Conservation (phyloP, 352 stramenopile species). For the Phytophthora hybrid region DNA sequence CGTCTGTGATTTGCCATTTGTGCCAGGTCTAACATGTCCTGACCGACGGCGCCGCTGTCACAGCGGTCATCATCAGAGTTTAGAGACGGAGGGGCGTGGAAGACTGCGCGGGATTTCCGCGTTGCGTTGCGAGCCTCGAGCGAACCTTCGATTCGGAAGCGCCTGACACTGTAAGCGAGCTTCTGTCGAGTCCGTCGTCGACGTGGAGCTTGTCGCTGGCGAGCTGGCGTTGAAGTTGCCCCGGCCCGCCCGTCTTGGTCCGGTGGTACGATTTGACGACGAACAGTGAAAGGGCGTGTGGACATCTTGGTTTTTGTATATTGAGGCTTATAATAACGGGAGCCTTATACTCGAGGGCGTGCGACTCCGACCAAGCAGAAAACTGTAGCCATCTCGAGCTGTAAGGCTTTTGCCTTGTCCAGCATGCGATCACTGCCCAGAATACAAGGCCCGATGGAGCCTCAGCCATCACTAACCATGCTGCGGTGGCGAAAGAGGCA, state of each 20-base stretch:
- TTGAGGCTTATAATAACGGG: neutral
- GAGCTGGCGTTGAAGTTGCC: constrained; percentile 21
- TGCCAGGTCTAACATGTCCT: constrained; percentile 10
- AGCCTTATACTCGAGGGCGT: constrained; percentile 6
- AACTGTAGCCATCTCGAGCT: neutral
- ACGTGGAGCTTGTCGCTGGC: neutral
- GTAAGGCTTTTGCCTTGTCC: neutral
- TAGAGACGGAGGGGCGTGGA: constrained; percentile 8
- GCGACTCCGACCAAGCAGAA: constrained; percentile 13
- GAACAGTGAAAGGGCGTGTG: constrained; percentile 17
- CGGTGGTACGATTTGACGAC: constrained; percentile 20
- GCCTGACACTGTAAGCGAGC: constrained; percentile 16
- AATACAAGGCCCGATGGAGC: neutral
- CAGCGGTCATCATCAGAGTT: neutral
- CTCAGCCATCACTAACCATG: neutral
- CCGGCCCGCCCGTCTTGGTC: constrained; percentile 5
- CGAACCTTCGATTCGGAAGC: neutral
- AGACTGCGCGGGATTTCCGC: constrained; percentile 4
- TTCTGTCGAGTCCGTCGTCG: constrained; percentile 37
- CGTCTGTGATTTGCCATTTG: constrained; percentile 24
- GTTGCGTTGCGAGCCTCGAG: constrained; percentile 5
- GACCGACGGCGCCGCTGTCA: too few species aligned
- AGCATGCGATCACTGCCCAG: neutral
- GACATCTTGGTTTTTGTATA: constrained; percentile 11
- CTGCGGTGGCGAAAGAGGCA: neutral